These are phyloP conservation scores for Veloboletus limbatus DNA, from an alignment of 1,284 basidiomycete genomes.

Conservation along the genomic window DNA sequence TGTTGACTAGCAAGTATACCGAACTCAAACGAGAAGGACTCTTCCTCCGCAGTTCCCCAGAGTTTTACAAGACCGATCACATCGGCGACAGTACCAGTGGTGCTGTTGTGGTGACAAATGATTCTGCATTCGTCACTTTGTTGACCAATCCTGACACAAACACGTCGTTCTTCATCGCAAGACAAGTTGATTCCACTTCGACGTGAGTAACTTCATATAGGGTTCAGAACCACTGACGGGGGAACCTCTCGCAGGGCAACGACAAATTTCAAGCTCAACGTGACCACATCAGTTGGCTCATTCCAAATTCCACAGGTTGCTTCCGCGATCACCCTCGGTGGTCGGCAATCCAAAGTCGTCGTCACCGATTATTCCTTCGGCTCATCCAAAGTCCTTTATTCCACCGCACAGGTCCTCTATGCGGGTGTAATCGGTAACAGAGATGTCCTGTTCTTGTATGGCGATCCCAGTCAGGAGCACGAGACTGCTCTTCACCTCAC, in stretches of 20 bases:
- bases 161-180: constrained; percentile 66
- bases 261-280: constrained; percentile 53
- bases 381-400: constrained; percentile 53
- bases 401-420: constrained; percentile 66
- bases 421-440: constrained; percentile 63
- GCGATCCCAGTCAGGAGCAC: constrained; percentile 56
- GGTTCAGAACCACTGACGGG: constrained; percentile 7
- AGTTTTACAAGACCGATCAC: constrained; percentile 76
- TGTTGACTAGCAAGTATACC: constrained; percentile 64
- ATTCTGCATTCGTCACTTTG: constrained; percentile 57
- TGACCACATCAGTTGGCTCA: constrained; percentile 48
- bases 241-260: constrained; percentile 37
- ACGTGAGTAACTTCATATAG: constrained; percentile 44
- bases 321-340: constrained; percentile 53
- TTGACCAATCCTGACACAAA: constrained; percentile 64
- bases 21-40: constrained; percentile 74
- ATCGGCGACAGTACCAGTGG: constrained; percentile 59
- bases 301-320: constrained; percentile 54
- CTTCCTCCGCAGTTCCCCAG: constrained; percentile 71
- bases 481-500: constrained; percentile 51
- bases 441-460: constrained; percentile 70
- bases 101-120: constrained; percentile 46
- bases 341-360: constrained; percentile 68
- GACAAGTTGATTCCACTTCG: constrained; percentile 65
- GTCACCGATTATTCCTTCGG: constrained; percentile 69